phyloP scores from a whole-genome alignment of 257 asterid species.

The Solanum commersonii region DNA sequence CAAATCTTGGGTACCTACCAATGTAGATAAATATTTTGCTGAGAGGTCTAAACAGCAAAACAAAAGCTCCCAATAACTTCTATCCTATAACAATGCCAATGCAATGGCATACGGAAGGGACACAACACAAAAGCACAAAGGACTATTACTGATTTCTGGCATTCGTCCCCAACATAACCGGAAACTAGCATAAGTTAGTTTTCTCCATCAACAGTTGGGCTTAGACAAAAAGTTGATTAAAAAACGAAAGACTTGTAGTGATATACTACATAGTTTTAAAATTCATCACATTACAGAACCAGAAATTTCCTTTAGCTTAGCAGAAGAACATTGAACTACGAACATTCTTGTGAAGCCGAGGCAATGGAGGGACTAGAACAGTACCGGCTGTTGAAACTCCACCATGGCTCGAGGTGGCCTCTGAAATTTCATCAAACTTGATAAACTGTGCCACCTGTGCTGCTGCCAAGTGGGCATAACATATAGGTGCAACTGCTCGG shows the following conservation, averaged over 20 bases:
- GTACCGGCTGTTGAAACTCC: conserved; percentile 16
- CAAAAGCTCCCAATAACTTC: background rate
- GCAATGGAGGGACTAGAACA: conserved; percentile 30
- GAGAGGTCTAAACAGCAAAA: background rate
- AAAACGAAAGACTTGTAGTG: background rate
- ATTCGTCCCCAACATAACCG: background rate
- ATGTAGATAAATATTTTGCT: background rate
- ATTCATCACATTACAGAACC: background rate
- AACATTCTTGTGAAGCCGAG: conserved; percentile 16
- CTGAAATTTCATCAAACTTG: conserved; percentile 52
- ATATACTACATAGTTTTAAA: background rate
- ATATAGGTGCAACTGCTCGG: conserved; percentile 58
- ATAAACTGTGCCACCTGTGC: conserved; percentile 51
- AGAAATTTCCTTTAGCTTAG: background rate
- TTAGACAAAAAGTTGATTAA: background rate
- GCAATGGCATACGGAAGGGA: background rate
- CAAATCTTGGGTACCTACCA: background rate
- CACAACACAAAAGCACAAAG: background rate
- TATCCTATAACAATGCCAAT: background rate
- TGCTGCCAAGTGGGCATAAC: conserved; percentile 72
- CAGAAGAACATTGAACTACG: conserved; percentile 60
- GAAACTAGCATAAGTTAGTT: background rate
- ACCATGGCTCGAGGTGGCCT: conserved; percentile 37
- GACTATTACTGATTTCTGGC: background rate
- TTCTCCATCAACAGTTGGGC: background rate